These are phyloP conservation scores for Coprinopsis cinerea DNA, from an alignment of 768 basidiomycete species.

Conservation along the genomic window DNA sequence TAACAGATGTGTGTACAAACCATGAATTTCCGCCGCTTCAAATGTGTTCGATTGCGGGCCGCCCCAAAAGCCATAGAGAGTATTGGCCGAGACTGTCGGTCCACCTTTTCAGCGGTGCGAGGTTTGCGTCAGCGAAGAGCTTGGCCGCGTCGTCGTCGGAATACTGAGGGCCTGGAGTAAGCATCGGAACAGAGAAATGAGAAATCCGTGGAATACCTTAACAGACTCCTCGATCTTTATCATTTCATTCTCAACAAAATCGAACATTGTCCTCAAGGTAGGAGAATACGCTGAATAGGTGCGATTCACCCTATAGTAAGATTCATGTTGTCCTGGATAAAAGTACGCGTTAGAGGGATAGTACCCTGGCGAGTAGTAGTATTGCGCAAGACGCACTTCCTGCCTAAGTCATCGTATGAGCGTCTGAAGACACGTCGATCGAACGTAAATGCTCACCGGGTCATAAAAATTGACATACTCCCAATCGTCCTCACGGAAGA, in stretches of 20 bases:
- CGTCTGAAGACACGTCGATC: neutral
- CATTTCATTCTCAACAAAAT: conserved; percentile 66
- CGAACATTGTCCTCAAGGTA: conserved; percentile 32
- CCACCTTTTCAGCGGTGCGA: conserved; percentile 86
- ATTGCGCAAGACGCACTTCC: neutral
- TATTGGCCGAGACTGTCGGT: conserved; percentile 64
- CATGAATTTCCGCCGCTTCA: too few species aligned
- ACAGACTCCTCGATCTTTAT: conserved; percentile 82
- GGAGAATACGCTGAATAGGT: conserved; percentile 54
- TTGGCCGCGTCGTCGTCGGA: conserved; percentile 62
- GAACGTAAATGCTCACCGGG: conserved; percentile 26
- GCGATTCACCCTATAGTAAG: conserved; percentile 66
- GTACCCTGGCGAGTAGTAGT: conserved; percentile 1
- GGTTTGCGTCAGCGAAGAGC: conserved; percentile 67
- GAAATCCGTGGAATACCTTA: conserved; percentile 51
- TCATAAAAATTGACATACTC: conserved; percentile 61
- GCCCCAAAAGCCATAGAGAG: conserved; percentile 87
- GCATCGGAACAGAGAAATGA: neutral
- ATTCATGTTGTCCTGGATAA: conserved; percentile 71
- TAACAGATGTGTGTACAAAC: too few species aligned
- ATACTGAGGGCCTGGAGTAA: conserved; percentile 48
- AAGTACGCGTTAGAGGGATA: neutral
- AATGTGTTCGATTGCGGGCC: too few species aligned
- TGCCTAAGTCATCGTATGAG: conserved; percentile 19
- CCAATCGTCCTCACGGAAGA: conserved; percentile 69